Conservation (phyloP, 805 yeast genomes). For the Kregervanrija fluxuum region DNA sequence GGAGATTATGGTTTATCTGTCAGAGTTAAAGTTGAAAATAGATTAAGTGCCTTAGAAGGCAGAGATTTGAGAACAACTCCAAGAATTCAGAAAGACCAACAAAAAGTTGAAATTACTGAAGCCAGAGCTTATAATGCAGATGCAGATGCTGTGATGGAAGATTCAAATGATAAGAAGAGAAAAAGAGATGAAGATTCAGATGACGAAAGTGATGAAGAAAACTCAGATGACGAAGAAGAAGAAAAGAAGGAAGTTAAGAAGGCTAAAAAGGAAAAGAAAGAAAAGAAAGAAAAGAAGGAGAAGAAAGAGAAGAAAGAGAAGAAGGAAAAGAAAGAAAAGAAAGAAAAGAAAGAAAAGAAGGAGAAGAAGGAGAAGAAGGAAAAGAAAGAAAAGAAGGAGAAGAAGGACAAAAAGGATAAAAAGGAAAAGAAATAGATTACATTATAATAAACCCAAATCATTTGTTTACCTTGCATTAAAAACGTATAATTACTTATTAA, state of each 20-base stretch:
- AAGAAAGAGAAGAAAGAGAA: constrained; percentile 27
- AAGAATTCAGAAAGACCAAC: constrained; percentile 71
- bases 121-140: constrained; percentile 89
- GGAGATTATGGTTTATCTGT: constrained; percentile 90
- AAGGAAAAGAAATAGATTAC: constrained; percentile 12
- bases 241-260: not conserved
- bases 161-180: constrained; percentile 14
- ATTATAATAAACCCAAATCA: constrained; percentile 15
- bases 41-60: constrained; percentile 93
- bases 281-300: constrained; percentile 27
- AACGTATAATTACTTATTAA: constrained; percentile 9
- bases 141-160: constrained; percentile 50
- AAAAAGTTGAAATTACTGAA: constrained; percentile 80
- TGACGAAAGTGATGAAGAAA: constrained; percentile 18
- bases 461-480: constrained; percentile 7
- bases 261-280: constrained; percentile 11
- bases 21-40: constrained; percentile 88
- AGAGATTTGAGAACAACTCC: constrained; percentile 90
- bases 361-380: constrained; percentile 16
- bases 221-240: constrained; percentile 2
- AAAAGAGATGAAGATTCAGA: constrained; percentile 23
- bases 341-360: constrained; percentile 17
- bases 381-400: constrained; percentile 16
- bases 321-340: constrained; percentile 20
- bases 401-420: constrained; percentile 19